phyloP scores from a whole-genome alignment of 2,329 filamentous ascomycete species.

The Fusarium neocosmosporiellum region DNA sequence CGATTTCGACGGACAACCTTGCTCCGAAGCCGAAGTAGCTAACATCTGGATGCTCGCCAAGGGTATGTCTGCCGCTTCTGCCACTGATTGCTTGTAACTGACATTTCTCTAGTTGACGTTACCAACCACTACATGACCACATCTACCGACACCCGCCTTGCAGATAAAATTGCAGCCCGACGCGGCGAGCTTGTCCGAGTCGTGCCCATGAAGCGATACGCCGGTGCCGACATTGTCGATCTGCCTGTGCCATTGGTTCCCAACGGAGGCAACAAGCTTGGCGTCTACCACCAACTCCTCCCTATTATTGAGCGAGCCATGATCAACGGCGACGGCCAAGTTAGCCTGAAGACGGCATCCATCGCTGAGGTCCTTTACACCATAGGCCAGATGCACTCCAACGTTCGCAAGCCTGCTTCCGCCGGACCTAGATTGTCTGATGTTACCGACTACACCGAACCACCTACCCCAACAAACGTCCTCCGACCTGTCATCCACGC shows the following conservation, averaged over 20 bases:
- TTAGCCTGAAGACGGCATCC: constrained; percentile 43
- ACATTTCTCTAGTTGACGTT: constrained; percentile 41
- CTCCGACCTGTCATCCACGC: constrained; percentile 35
- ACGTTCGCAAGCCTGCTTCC: constrained; percentile 40
- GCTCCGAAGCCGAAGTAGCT: constrained; percentile 16
- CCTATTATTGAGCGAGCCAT: constrained; percentile 41
- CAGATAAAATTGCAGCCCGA: constrained; percentile 20
- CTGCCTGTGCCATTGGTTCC: not conserved
- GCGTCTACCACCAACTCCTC: constrained; percentile 40
- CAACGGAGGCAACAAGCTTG: constrained; percentile 42
- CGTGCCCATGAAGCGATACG: constrained; percentile 46
- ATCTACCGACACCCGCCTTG: constrained; percentile 15
- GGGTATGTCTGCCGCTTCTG: constrained; percentile 34
- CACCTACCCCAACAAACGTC: constrained; percentile 41
- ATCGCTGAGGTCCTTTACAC: constrained; percentile 38
- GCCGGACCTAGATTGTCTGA: constrained; percentile 39
- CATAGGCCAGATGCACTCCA: constrained; percentile 31
- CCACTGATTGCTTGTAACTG: constrained; percentile 17
- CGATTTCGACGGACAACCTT: constrained; percentile 12
- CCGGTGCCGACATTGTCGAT: constrained; percentile 26
- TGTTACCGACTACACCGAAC: constrained; percentile 46
- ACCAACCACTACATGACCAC: constrained; percentile 37
- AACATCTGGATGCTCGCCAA: constrained; percentile 43
- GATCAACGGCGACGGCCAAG: constrained; percentile 28
- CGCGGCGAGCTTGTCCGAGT: constrained; percentile 22